Evolutionary conservation across 2,329 filamentous ascomycete genomes (phyloP), one percentile per base, ranked within the genome.

Genomic region (Neodidymelliopsis sp.): DNA sequence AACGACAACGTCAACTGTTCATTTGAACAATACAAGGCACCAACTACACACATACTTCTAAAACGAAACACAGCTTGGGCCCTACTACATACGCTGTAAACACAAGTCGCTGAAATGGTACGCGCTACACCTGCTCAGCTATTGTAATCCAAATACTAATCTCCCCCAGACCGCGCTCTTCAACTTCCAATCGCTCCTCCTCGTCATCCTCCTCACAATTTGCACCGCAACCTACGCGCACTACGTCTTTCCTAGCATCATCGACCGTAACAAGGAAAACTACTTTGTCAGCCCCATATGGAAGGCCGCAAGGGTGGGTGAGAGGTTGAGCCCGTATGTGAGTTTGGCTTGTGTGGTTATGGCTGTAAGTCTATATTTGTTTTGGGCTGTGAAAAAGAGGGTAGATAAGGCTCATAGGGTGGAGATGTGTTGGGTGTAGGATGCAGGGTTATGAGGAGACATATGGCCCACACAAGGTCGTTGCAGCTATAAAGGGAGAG

Each of bases 131-230:
- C 2, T 18, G 5, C 23, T 20, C 22, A 18, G 33, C 15, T 18
- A n/a, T 27, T 19, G 11, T 15, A 11, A 45, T n/a, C 23, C 18
- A 48, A 40, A 24, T 25, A 39, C 39, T 46, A 27, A 38, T 37
- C 25, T n/a, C 25, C 3, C 19, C 39, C 67, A 97, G 94, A 89
- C 94, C 51, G 94, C 94, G 45, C 88, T 99, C 68, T 97, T 99
- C 86, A 97, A 97, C 79, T 97, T 99, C 80, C 91, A 97, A 76
- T 96, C 91, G 50, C 88, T 97, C 63, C 84, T 99, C 64, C 85
- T 97, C 65, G 93, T 97, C 61, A 86, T 99, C 66, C 86, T 99
- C 40, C 88, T 99, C 62, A 85, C 95, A 63, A 95, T 97, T 70
- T 99, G 94, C 83, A 97, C 94, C 48, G 92, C 90, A 75, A 86